Percentiles rank a stretch among this genome's conserved stretches.
These are phyloP conservation scores for Myxozyma nipponensis DNA, from an alignment of 805 yeast genomes.

Conservation along the genomic window DNA sequence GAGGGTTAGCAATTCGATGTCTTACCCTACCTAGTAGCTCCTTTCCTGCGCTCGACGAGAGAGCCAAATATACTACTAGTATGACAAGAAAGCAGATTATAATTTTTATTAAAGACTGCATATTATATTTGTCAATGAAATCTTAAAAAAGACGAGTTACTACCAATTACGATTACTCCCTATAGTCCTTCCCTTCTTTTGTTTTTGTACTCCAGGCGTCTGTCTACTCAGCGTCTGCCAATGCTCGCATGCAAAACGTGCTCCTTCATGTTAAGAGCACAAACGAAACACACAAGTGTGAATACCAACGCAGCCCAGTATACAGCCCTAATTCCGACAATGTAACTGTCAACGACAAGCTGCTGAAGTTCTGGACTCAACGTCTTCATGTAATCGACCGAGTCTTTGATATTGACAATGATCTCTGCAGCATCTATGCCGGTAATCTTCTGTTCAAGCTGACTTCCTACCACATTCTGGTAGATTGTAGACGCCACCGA, in stretches of 20 bases:
- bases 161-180: too few species aligned
- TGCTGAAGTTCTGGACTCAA: not conserved
- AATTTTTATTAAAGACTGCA: too few species aligned
- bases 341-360: constrained; percentile 1
- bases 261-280: constrained; percentile 7
- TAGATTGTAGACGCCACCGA: constrained; percentile 53
- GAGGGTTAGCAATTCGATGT: too few species aligned
- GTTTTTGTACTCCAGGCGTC: too few species aligned
- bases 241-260: constrained; percentile 4
- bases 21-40: too few species aligned
- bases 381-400: constrained; percentile 4
- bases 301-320: not conserved
- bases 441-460: constrained; percentile 19
- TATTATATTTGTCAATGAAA: too few species aligned
- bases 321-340: constrained; percentile 7
- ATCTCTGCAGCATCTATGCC: constrained; percentile 12
- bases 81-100: too few species aligned
- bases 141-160: too few species aligned
- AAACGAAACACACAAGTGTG: not conserved
- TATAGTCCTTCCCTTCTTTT: too few species aligned
- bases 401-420: constrained; percentile 4
- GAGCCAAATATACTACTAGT: too few species aligned
- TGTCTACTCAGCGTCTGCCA: not conserved
- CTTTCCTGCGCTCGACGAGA: too few species aligned
- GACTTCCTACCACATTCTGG: constrained; percentile 40